phyloP scores from a whole-genome alignment of 768 basidiomycete species.

The Rhodosporidiobolus sp. region DNA sequence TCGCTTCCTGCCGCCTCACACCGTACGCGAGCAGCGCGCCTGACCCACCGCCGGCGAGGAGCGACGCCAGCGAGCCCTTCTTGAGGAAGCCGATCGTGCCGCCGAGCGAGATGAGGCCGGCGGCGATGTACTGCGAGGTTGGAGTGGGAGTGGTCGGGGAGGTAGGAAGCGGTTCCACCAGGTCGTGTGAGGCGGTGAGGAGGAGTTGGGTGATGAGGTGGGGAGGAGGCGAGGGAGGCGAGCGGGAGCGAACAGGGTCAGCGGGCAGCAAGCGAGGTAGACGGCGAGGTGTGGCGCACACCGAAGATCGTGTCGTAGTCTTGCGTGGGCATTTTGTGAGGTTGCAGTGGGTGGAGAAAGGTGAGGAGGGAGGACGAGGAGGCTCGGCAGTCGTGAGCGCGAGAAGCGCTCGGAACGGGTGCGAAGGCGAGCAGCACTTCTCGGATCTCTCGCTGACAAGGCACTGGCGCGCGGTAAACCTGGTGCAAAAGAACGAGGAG shows the following conservation, averaged over 20 bases:
- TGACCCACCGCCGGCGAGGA: conserved; percentile 28
- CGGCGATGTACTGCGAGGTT: background rate
- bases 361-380: background rate
- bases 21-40: conserved; percentile 37
- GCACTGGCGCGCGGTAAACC: too few relatives aligned
- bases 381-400: too few relatives aligned
- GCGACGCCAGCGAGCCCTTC: conserved; percentile 22
- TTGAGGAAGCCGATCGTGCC: conserved; percentile 39
- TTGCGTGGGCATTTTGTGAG: background rate
- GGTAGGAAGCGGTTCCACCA: too few relatives aligned
- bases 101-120: conserved; percentile 16
- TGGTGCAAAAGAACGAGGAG: background rate
- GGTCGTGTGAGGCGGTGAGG: too few relatives aligned
- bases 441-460: too few relatives aligned
- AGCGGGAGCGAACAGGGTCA: too few relatives aligned
- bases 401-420: too few relatives aligned
- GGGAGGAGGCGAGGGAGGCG: background rate
- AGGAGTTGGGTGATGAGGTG: too few relatives aligned
- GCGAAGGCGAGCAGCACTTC: too few relatives aligned
- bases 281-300: background rate
- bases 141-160: too few relatives aligned
- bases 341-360: background rate
- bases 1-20: conserved; percentile 22
- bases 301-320: conserved; percentile 25
- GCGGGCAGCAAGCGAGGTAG: background rate